These are phyloP conservation scores for Stagonosporopsis tanaceti DNA, from an alignment of 2,329 filamentous ascomycete genomes.

Conservation along the genomic window DNA sequence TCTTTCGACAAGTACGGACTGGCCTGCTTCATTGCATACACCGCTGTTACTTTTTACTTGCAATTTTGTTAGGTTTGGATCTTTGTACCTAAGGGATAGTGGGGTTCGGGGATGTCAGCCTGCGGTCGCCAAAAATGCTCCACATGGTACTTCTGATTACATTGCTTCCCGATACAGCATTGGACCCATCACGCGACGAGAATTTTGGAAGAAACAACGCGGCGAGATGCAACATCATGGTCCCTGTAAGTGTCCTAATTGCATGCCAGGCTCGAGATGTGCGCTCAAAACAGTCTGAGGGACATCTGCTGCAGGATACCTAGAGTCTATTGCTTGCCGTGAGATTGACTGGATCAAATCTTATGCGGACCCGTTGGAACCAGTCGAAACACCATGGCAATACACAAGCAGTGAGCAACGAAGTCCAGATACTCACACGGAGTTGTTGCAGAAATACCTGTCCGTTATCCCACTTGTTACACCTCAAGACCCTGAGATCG, in stretches of 20 bases:
- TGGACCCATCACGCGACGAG: slow-evolving; percentile 32
- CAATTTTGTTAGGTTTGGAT: too few relatives aligned
- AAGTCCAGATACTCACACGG: background rate
- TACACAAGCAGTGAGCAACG: slow-evolving; percentile 17
- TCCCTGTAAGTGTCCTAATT: slow-evolving; percentile 29
- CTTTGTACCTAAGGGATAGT: slow-evolving; percentile 12
- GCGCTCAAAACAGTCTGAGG: slow-evolving; percentile 26
- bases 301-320: slow-evolving; percentile 33
- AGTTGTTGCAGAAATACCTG: background rate
- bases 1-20: slow-evolving; percentile 37
- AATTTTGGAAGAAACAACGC: slow-evolving; percentile 36
- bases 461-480: slow-evolving; percentile 30
- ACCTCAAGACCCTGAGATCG: slow-evolving; percentile 32
- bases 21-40: slow-evolving; percentile 26
- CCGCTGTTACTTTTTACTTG: too few relatives aligned
- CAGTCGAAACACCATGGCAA: slow-evolving; percentile 42
- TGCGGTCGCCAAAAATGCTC: slow-evolving; percentile 30
- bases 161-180: slow-evolving; percentile 30
- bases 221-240: slow-evolving; percentile 33
- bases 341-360: slow-evolving; percentile 46
- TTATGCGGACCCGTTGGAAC: slow-evolving; percentile 34
- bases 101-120: slow-evolving; percentile 40
- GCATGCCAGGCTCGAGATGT: background rate
- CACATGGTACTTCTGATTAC: slow-evolving; percentile 13
- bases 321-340: slow-evolving; percentile 41